phyloP scores from a whole-genome alignment of 371 early-diverging fungal species.

The Apophysomyces variabilis region DNA sequence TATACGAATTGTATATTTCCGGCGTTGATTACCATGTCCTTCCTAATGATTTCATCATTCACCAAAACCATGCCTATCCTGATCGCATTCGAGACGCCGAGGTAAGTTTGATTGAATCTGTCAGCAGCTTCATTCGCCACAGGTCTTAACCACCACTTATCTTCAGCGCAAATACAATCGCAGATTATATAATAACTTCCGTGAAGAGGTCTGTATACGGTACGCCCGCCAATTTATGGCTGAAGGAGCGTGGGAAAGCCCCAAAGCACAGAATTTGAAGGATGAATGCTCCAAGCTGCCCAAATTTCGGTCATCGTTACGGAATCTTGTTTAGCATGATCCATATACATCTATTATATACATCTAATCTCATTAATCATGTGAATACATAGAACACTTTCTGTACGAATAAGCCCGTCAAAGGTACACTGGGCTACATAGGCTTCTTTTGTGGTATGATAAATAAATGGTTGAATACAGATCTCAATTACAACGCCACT shows the following conservation, averaged over 20 bases:
- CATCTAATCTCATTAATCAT: background rate
- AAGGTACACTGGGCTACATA: background rate
- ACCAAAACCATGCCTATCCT: slow-evolving; percentile 66
- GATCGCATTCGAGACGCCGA: slow-evolving; percentile 58
- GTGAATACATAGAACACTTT: background rate
- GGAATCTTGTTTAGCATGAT: slow-evolving; percentile 2
- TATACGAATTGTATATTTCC: slow-evolving; percentile 66
- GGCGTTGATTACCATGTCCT: slow-evolving; percentile 63
- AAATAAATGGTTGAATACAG: no score
- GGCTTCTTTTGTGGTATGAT: no score
- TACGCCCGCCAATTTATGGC: slow-evolving; percentile 58
- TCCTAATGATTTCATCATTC: slow-evolving; percentile 64
- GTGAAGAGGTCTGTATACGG: slow-evolving; percentile 64
- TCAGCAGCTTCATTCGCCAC: background rate
- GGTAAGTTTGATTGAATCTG: slow-evolving; percentile 28
- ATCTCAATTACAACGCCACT: no score
- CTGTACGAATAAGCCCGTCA: background rate
- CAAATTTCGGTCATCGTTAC: slow-evolving; percentile 29
- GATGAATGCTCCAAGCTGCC: slow-evolving; percentile 44
- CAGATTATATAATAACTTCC: slow-evolving; percentile 58
- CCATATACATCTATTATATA: background rate
- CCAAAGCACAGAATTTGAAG: slow-evolving; percentile 49
- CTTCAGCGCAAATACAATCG: slow-evolving; percentile 55
- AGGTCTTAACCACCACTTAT: background rate
- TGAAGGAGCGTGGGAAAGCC: slow-evolving; percentile 52